Percentiles rank a stretch among this genome's conserved stretches.
phyloP scores from a whole-genome alignment of 75 land plant species.

The Azolla pinnata region DNA sequence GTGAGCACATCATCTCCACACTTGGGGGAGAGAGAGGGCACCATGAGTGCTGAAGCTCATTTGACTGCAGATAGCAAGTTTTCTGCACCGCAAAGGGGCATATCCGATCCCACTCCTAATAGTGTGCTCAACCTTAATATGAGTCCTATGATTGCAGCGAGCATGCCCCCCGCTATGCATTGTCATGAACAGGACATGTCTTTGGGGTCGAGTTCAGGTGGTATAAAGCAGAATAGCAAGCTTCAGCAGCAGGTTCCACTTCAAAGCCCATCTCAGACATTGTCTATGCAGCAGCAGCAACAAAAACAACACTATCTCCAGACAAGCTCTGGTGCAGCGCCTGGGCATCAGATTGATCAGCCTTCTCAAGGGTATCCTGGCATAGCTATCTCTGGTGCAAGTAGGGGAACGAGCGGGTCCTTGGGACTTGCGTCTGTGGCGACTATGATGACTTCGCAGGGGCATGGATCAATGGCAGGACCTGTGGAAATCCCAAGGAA shows the following conservation, averaged over 20 bases:
- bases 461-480: not conserved
- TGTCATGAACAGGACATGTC: not conserved
- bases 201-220: not conserved
- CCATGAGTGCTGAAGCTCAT: conserved; percentile 7
- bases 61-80: conserved; percentile 19
- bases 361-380: not conserved
- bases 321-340: not conserved
- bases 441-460: not conserved
- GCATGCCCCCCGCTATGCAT: not conserved
- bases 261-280: not conserved
- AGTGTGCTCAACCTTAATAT: not conserved
- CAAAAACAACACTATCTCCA: too few species aligned
- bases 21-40: conserved; percentile 1
- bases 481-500: not conserved
- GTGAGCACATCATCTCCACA: not conserved
- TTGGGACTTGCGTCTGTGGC: not conserved
- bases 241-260: not conserved
- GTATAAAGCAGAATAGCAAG: not conserved
- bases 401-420: not conserved
- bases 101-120: conserved; percentile 3
- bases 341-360: not conserved
- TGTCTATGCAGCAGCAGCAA: conserved; percentile 1
- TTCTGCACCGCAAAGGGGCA: conserved; percentile 10
- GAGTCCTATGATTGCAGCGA: not conserved
- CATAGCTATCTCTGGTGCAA: not conserved